A percentile compares a stretch with the other conserved stretches of the same genome.
These are phyloP conservation scores for Ascoidea tarda DNA, from an alignment of 805 yeast genomes.

Conservation along the genomic window DNA sequence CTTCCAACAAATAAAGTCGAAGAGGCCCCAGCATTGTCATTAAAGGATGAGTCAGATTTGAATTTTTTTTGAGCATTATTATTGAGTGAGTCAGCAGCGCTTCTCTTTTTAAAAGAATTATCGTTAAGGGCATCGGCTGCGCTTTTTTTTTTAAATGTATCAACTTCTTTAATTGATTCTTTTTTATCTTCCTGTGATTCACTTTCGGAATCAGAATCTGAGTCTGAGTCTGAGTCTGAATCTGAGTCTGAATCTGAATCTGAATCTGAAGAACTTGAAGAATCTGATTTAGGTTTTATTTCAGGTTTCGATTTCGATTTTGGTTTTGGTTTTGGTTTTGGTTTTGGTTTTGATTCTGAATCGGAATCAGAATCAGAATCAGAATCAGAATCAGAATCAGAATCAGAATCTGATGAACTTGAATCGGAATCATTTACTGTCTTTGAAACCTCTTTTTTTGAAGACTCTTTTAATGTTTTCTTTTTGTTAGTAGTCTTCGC, in stretches of 20 bases:
- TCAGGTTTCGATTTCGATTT: too few species aligned
- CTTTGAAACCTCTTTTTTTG: too few species aligned
- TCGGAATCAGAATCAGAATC: conserved; percentile 13
- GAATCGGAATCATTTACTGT: conserved; percentile 9
- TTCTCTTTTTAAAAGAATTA: background rate
- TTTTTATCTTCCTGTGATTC: conserved; percentile 12
- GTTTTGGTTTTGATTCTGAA: conserved; percentile 10
- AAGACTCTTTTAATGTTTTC: too few species aligned
- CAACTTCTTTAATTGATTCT: conserved; percentile 19
- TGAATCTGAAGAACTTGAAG: conserved; percentile 8
- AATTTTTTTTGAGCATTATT: conserved; percentile 21
- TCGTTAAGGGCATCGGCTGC: conserved; percentile 16
- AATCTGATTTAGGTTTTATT: too few species aligned
- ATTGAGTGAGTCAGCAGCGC: conserved; percentile 11
- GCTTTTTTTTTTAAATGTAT: conserved; percentile 10
- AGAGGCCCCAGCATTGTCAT: conserved; percentile 32
- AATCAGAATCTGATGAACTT: conserved; percentile 3
- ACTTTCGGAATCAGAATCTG: conserved; percentile 16
- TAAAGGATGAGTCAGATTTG: conserved; percentile 24
- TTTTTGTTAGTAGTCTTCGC: too few species aligned
- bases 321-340: conserved; percentile 8
- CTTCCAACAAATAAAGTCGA: conserved; percentile 91
- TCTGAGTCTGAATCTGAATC: conserved; percentile 9
- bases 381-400: conserved; percentile 15
- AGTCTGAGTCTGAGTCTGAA: conserved; percentile 12